Base-by-base conservation (phyloP, 345 rosid species). In the Salix udensis region DNA sequence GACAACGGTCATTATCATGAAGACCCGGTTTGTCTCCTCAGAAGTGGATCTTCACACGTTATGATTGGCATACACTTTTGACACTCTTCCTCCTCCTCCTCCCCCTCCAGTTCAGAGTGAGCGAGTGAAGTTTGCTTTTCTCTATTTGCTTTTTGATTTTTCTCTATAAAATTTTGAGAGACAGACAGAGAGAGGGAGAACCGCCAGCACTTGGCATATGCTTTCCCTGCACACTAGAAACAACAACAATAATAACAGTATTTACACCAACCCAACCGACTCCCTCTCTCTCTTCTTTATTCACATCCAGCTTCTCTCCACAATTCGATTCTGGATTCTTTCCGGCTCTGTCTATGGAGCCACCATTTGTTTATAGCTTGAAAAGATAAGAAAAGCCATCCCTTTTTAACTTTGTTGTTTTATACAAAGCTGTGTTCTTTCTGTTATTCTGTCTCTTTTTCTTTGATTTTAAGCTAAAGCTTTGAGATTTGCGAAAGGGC, bases 1-100 rank as follows among this genome's bases (percentile, higher is more conserved):
- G 77, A 66, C 5, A 39, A 31, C 28, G 39, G 85, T 87, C 89
- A 55, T 62, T 28, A 75, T 86, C 84, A 79, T 26, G 42, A 34
- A 74, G 86, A 75, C 87, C 89, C 87, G 60, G 67, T 36, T 78
- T 88, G 88, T 88, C 91, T 84, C 88, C 92, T 76, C 83, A 1
- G 30, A 67, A 78, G 82, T 77, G 82, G 89, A 88, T 90, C 88
- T 79, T 84, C 87, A 79, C 94, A 90, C 92, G 94, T 88, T 90
- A 81, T 68, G 72, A 36, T n/a, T 70, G 68, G 68, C 28, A 68
- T 2, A 42, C 42, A 37, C 24, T 11, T 36, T 11, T 61, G 46
- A 16, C 4, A 5, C 30, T 18, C 16, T 21, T 16, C 34, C 39
- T 18, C 34, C 2, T 9, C 50, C 44, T n/a, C 34, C 2, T 30